A percentile compares a stretch with the other conserved stretches of the same genome.
These are phyloP conservation scores for Xylaria arbuscula DNA, from an alignment of 2,329 filamentous ascomycete genomes.

Conservation along the genomic window DNA sequence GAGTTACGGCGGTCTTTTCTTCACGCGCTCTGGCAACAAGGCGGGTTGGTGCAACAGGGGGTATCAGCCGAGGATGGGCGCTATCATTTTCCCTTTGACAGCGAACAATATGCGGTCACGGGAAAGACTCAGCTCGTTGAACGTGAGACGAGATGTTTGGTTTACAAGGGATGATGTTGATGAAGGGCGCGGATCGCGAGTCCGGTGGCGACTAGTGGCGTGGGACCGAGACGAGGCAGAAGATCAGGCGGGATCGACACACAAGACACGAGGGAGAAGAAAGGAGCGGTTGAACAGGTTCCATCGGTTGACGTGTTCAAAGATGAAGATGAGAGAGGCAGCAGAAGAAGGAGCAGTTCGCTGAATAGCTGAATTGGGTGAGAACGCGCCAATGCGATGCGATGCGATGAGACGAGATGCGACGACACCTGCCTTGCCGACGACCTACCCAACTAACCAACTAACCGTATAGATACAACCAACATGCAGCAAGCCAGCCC, in stretches of 20 bases:
- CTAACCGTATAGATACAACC: not conserved
- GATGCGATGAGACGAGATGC: not conserved
- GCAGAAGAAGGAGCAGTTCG: slow-evolving; percentile 17
- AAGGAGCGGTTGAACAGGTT: slow-evolving; percentile 9
- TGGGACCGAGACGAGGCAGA: not conserved
- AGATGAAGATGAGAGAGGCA: slow-evolving; percentile 1
- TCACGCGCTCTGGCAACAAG: slow-evolving; percentile 17
- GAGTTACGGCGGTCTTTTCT: slow-evolving; percentile 10
- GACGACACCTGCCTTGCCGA: not conserved
- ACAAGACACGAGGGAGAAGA: slow-evolving; percentile 2
- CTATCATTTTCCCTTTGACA: slow-evolving; percentile 34
- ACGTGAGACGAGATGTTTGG: slow-evolving; percentile 3
- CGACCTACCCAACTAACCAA: not conserved
- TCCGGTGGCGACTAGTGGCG: slow-evolving; percentile 19
- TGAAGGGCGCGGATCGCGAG: slow-evolving; percentile 18
- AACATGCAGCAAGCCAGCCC: not conserved
- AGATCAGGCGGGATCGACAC: not conserved
- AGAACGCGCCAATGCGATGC: slow-evolving; percentile 17
- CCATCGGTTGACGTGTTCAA: slow-evolving; percentile 4
- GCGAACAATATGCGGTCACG: slow-evolving; percentile 16
- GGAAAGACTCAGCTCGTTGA: slow-evolving; percentile 13
- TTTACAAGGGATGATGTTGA: slow-evolving; percentile 16
- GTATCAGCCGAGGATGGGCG: slow-evolving; percentile 20
- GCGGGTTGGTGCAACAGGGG: slow-evolving; percentile 22
- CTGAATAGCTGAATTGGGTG: slow-evolving; percentile 3